A percentile compares a stretch with the other conserved stretches of the same genome.
Evolutionary conservation across 768 basidiomycete species (phyloP).

Genomic region (Lactarius deliciosus): DNA sequence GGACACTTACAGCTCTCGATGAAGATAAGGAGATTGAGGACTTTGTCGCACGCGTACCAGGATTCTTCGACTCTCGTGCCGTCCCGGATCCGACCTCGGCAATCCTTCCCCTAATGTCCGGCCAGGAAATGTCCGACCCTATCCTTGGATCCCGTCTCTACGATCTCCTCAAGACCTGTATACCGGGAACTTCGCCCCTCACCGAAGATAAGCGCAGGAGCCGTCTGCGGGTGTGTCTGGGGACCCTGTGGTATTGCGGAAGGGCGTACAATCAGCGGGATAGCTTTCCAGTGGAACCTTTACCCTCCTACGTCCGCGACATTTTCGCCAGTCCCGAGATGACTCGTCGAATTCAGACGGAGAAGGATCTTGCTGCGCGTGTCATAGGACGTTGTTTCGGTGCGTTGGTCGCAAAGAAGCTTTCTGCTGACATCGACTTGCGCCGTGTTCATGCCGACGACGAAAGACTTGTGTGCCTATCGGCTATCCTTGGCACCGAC

Average conservation of each 20-base stretch:
- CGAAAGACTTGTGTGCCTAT: not conserved
- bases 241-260: conserved; percentile 6
- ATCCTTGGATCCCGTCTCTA: conserved; percentile 5
- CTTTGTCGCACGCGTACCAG: conserved; percentile 1
- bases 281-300: not conserved
- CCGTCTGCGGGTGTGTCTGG: not conserved
- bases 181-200: not conserved
- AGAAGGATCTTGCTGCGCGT: not conserved
- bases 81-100: not conserved
- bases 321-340: not conserved
- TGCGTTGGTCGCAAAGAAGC: not conserved
- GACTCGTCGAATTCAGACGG: not conserved
- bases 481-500: not conserved
- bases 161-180: not conserved
- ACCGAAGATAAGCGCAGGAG: conserved; percentile 1
- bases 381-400: not conserved
- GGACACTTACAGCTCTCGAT: conserved; percentile 6
- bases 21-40: conserved; percentile 4
- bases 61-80: not conserved
- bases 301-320: not conserved
- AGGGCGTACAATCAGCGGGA: not conserved
- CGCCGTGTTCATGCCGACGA: not conserved
- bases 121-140: not conserved
- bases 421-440: not conserved
- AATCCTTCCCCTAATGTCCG: conserved; percentile 11